Evolutionary conservation across 2,329 filamentous ascomycete species (phyloP), one percentile per base, ranked within the genome.

Genomic region (Colletotrichum aenigma): DNA sequence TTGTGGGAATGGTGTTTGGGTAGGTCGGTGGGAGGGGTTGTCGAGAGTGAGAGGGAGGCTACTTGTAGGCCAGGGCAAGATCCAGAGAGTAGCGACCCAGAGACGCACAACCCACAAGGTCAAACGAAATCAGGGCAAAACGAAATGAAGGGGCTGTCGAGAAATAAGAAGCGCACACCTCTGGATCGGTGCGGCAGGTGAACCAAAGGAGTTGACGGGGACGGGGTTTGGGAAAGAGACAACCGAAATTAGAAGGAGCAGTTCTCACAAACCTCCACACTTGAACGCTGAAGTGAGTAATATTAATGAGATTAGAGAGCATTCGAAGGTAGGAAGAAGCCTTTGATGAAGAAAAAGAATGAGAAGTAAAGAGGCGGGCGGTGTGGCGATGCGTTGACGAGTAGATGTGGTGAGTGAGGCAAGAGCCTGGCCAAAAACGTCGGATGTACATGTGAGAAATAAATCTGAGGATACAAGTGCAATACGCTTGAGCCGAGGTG

Each of bases 261-360:
- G 1, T 0, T 21, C n/a, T 21, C 6, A 52, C 5, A 13, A 13
- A 13, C 12, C 4, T 21, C 6, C 1, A 13, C n/a, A 21, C n/a
- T 21, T 21, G n/a, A 52, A 21, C 6, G 10, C n/a, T 21, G 10
- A 13, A 13, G 12, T 21, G n/a, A 21, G 43, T 21, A 21, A 21
- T 13, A 13, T n/a, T n/a, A 10, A 4, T 52, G 6, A 13, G 1
- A 7, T 13, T 21, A 12, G 12, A 2, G n/a, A 52, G 10, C 4
- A 4, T 52, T 52, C 2, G 6, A 21, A 24, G 43, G 10, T 24
- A 10, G 10, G 43, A 18, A 13, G n/a, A 52, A 13, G 6, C 4
- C 0, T 13, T 13, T 7, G 3, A 52, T 13, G n/a, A 13, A 18
- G 43, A 52, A 52, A 4, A 52, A 21, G 4, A 3, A 24, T 7